Evolutionary conservation across 257 asterid species (phyloP).

Genomic region (Orobanche coerulescens): DNA sequence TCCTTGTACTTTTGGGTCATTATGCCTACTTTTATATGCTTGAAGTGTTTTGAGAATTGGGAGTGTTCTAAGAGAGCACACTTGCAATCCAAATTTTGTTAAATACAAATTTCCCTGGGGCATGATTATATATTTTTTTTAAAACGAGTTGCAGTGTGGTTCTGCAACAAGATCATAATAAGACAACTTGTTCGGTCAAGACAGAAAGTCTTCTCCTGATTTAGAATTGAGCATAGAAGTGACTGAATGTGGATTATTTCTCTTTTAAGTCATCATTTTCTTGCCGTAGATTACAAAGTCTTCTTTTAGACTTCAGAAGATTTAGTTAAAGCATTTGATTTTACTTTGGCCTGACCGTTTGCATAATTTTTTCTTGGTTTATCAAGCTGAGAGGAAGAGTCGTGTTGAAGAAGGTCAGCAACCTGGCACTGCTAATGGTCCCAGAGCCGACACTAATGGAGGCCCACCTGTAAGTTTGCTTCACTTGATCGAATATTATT

Average conservation of each 20-base stretch:
- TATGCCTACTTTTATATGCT: no score
- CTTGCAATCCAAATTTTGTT: not conserved
- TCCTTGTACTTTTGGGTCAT: no score
- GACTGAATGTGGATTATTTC: not conserved
- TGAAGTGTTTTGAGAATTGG: not conserved
- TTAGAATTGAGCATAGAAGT: not conserved
- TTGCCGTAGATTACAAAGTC: not conserved
- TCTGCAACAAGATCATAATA: slow-evolving; percentile 8
- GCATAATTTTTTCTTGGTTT: slow-evolving; percentile 9
- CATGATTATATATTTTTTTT: slow-evolving; percentile 6
- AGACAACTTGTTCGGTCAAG: not conserved
- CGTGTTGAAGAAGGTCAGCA: slow-evolving; percentile 60
- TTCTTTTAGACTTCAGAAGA: not conserved
- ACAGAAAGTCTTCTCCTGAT: not conserved
- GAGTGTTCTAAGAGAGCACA: not conserved
- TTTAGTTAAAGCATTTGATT: slow-evolving; percentile 1
- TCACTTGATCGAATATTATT: slow-evolving; percentile 19
- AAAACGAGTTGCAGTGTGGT: not conserved
- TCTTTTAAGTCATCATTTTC: not conserved
- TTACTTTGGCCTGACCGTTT: slow-evolving; percentile 1
- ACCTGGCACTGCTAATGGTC: slow-evolving; percentile 53
- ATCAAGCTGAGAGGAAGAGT: slow-evolving; percentile 67
- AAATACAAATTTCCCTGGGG: not conserved
- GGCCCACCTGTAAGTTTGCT: slow-evolving; percentile 68
- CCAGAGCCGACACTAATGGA: slow-evolving; percentile 70